Evolutionary conservation across 164 flowering plant species (phyloP).

Genomic region (Cinnamomum micranthum): DNA sequence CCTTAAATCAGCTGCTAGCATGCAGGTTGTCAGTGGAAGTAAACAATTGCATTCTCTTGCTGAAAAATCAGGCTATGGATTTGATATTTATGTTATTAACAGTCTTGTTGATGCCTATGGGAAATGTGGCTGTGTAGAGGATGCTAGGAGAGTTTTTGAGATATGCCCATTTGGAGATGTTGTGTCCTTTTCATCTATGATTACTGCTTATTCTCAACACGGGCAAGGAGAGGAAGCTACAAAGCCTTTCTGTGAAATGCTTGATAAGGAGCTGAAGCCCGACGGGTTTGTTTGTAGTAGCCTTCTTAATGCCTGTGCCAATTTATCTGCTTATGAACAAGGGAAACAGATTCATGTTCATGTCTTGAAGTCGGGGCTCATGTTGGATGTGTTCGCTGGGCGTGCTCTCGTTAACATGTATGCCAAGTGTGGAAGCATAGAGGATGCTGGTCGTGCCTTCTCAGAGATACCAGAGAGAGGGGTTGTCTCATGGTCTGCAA

Average conservation of each 20-base stretch:
- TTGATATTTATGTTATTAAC: slow-evolving; percentile 46
- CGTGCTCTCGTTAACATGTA: slow-evolving; percentile 90
- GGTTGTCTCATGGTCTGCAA: slow-evolving; percentile 79
- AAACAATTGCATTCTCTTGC: slow-evolving; percentile 54
- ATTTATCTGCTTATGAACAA: slow-evolving; percentile 74
- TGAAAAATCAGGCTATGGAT: slow-evolving; percentile 48
- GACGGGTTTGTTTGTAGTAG: slow-evolving; percentile 67
- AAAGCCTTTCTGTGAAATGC: slow-evolving; percentile 58
- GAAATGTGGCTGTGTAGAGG: slow-evolving; percentile 45
- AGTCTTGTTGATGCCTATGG: slow-evolving; percentile 72
- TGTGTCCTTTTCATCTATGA: slow-evolving; percentile 69
- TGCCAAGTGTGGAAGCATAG: slow-evolving; percentile 79
- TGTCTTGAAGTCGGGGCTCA: slow-evolving; percentile 55
- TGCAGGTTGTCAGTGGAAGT: slow-evolving; percentile 31
- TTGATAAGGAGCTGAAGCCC: slow-evolving; percentile 37
- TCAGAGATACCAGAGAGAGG: slow-evolving; percentile 54
- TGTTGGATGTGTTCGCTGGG: slow-evolving; percentile 60
- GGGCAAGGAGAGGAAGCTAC: slow-evolving; percentile 76
- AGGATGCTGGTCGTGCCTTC: slow-evolving; percentile 63
- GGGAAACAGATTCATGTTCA: slow-evolving; percentile 83
- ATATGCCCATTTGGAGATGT: slow-evolving; percentile 39
- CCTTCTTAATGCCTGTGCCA: slow-evolving; percentile 69
- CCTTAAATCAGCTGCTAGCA: slow-evolving; percentile 51
- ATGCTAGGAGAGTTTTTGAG: slow-evolving; percentile 51
- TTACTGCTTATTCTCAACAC: slow-evolving; percentile 59